Base-by-base conservation (phyloP, 2,329 filamentous ascomycete species). In the Fonsecaea multimorphosa region DNA sequence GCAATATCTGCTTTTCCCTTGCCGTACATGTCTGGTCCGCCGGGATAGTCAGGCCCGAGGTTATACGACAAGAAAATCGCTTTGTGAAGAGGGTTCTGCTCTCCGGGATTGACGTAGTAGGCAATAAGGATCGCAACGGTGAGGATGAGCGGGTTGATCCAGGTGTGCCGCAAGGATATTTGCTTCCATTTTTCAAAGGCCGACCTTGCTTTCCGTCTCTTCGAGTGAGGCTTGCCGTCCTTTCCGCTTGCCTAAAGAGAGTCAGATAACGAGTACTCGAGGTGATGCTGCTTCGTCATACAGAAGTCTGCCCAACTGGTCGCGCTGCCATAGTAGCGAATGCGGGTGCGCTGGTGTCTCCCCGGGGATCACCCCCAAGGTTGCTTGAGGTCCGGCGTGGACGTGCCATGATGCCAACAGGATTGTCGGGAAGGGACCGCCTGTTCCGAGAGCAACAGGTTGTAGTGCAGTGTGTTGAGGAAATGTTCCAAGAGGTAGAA, bases 11-110 rank as follows among this genome's bases (percentile, higher is more conserved):
- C 88, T 46, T 77, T 82, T 14, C 92, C 92, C 78, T 96, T 96
- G 78, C 89, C 91, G 79, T 96, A 96, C 71, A 91, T 89, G 27
- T 79, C 76, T 29, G 80, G 74, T 70, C 67, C 82, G 78, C 69
- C 78, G 1, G 77, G 77, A 63, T 76, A 79, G 32, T 75, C 72
- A 2, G 75, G 78, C n/a, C 89, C 86, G 63, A 92, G 82, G 68
- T 86, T 85, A 81, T 96, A 96, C 56, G 91, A 93, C 66, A 96
- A 88, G 83, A 94, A 94, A 76, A 96, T 86, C 77, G 91, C 92
- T 77, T 83, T 84, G 78, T 89, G 83, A 63, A 95, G 76, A 19
- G 89, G 89, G 77, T 96, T 96, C 64, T 88, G 86, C 68, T 88
- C 83, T 74, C 85, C 85, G 7, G 92, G 92, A 75, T 91, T 88